Evolutionary conservation across 2,329 filamentous ascomycete species (phyloP).

Genomic region (Huntiella moniliformis): DNA sequence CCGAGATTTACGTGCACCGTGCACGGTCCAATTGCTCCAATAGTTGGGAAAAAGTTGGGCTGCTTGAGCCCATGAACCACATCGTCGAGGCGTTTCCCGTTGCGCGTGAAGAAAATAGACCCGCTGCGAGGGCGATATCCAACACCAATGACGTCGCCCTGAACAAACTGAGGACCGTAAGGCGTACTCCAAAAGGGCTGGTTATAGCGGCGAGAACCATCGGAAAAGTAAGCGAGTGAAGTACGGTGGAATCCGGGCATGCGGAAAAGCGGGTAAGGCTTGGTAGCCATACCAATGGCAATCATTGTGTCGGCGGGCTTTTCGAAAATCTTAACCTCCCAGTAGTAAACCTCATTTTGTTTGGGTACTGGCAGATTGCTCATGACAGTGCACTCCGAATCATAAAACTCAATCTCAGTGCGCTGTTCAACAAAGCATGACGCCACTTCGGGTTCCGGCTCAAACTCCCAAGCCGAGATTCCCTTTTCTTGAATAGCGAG

Average conservation of each 20-base stretch:
- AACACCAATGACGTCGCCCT: constrained; percentile 90
- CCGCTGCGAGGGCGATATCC: constrained; percentile 89
- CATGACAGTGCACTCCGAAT: constrained; percentile 92
- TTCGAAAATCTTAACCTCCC: constrained; percentile 97
- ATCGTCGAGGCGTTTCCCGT: constrained; percentile 92
- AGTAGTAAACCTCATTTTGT: constrained; percentile 98
- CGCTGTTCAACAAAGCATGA: constrained; percentile 95
- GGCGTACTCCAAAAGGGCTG: constrained; percentile 67
- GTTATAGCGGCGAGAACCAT: constrained; percentile 72
- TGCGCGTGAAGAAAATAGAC: constrained; percentile 93
- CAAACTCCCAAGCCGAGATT: constrained; percentile 98
- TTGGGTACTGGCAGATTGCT: constrained; percentile 94
- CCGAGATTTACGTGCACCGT: constrained; percentile 94
- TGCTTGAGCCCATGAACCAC: constrained; percentile 81
- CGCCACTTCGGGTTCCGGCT: constrained; percentile 94
- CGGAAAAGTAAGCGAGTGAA: constrained; percentile 80
- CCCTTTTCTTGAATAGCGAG: constrained; percentile 98
- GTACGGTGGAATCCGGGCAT: constrained; percentile 86
- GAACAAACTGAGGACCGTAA: constrained; percentile 70
- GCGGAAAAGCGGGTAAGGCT: constrained; percentile 88
- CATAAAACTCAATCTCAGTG: constrained; percentile 97
- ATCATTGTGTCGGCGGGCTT: constrained; percentile 79
- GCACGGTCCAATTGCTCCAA: constrained; percentile 89
- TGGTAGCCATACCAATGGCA: constrained; percentile 86
- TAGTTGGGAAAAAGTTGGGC: constrained; percentile 92